Evolutionary conservation across 2,329 filamentous ascomycete genomes (phyloP), one percentile per base, ranked within the genome.

Genomic region (Nothophoma quercina): DNA sequence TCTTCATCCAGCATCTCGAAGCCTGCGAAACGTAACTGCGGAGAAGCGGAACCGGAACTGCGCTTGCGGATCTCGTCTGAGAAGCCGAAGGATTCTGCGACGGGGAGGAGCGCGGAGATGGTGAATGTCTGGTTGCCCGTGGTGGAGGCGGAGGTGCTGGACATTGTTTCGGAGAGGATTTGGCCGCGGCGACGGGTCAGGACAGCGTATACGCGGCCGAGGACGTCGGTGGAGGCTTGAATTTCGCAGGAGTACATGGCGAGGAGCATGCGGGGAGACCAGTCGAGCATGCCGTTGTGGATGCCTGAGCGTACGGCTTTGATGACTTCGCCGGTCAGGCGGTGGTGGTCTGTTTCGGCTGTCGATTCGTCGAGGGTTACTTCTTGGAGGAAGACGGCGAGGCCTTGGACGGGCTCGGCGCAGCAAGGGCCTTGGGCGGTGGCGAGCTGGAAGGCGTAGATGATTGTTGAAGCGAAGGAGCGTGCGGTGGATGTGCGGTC

Each of bases 181-280:
- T 88, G 88, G 21, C 95, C 95, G 26, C 93, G 88, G 5, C 95
- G 90, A 1, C 93, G 88, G 25, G 93, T 97, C n/a, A 99, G 87
- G n/a, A 98, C 93, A 62, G 90, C 91, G 80, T 99, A 99, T 26
- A 98, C 95, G 23, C 91, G 88, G 18, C 95, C 95, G 5, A 99
- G 86, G 33, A 98, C 95, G 75, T 98, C 95, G 66, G 93, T 93
- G 18, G 90, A 93, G 23, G 93, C 92, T 82, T 98, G 95, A 67
- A 99, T 98, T 73, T 98, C 95, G 73, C 93, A 96, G 48, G 86
- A 91, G 79, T 99, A 99, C 91, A 98, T 98, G 43, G 95, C 95
- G 35, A 99, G 85, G 78, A 98, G 86, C 62, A 99, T 85, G n/a
- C 95, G 87, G 0, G 95, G 90, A 30, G 89, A 93, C 95, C 95